Percentiles rank a stretch among this genome's conserved stretches.
Evolutionary conservation across 257 asterid species (phyloP).

Genomic region (Plectranthus barbatus): DNA sequence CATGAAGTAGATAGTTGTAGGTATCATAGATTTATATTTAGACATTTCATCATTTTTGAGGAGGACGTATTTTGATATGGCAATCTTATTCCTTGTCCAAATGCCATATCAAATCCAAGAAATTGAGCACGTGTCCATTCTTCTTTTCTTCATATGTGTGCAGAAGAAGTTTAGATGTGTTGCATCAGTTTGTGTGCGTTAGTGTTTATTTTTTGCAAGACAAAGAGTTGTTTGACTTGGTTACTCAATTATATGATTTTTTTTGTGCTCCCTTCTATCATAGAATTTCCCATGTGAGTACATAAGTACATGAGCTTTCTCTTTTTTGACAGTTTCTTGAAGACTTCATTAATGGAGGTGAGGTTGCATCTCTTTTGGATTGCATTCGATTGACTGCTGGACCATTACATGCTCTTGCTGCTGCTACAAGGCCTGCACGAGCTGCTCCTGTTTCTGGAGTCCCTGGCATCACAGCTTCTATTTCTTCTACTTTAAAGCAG

Average conservation of each 20-base stretch:
- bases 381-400: slow-evolving; percentile 98
- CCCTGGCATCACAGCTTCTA: slow-evolving; percentile 49
- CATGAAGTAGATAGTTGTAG: not conserved
- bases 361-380: slow-evolving; percentile 91
- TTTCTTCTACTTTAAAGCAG: slow-evolving; percentile 65
- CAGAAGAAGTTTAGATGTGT: slow-evolving; percentile 3
- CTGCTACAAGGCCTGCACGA: slow-evolving; percentile 99
- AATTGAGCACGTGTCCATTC: not conserved
- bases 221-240: not conserved
- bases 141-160: not conserved
- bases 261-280: not conserved
- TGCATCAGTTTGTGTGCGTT: not conserved
- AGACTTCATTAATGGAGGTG: slow-evolving; percentile 96
- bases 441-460: slow-evolving; percentile 97
- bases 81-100: not conserved
- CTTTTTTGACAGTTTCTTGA: slow-evolving; percentile 72
- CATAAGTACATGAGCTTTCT: slow-evolving; percentile 1
- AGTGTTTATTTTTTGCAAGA: not conserved
- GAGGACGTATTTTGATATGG: not conserved
- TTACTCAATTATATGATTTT: not conserved
- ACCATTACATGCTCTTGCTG: slow-evolving; percentile 98
- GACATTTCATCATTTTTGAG: not conserved
- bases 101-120: not conserved
- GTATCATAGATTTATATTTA: not conserved
- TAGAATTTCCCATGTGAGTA: slow-evolving; percentile 5